Percentiles rank a stretch among this genome's conserved stretches.
Conservation (phyloP, 2,329 filamentous ascomycete genomes). For the Calonectria ilicicola region DNA sequence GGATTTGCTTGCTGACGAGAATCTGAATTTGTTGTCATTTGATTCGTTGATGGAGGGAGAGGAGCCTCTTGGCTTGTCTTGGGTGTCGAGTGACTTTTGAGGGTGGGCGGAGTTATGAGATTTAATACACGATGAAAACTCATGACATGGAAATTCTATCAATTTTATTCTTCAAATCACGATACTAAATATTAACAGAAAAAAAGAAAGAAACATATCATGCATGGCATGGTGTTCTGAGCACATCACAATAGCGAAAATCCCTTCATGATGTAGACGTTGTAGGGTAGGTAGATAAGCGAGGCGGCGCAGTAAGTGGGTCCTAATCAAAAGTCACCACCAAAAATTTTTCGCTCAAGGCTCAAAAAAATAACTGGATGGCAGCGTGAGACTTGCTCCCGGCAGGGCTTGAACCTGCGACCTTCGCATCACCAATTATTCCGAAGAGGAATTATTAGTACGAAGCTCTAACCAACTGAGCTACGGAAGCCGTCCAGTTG, state of each 20-base stretch:
- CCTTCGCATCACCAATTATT: constrained; percentile 45
- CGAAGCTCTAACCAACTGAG: constrained; percentile 50
- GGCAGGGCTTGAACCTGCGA: constrained; percentile 49
- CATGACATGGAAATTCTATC: too few relatives aligned
- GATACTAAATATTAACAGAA: too few relatives aligned
- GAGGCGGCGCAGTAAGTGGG: background rate
- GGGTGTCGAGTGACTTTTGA: background rate
- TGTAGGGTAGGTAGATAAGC: background rate
- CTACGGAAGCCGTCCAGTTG: constrained; percentile 46
- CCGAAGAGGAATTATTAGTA: constrained; percentile 44
- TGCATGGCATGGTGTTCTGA: too few relatives aligned
- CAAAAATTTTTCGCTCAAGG: background rate
- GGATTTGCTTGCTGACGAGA: background rate
- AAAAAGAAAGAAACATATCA: too few relatives aligned
- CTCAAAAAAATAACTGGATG: constrained; percentile 32
- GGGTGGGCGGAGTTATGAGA: too few relatives aligned
- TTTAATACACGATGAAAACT: too few relatives aligned
- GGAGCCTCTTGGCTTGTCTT: background rate
- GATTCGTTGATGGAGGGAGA: background rate
- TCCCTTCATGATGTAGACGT: background rate
- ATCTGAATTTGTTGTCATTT: background rate
- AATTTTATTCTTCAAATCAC: too few relatives aligned
- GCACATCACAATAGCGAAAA: background rate
- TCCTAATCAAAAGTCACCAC: background rate
- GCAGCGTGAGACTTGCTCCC: constrained; percentile 43